Base-by-base conservation (phyloP, 2,329 filamentous ascomycete species). In the Tolypocladium ophioglossoides region DNA sequence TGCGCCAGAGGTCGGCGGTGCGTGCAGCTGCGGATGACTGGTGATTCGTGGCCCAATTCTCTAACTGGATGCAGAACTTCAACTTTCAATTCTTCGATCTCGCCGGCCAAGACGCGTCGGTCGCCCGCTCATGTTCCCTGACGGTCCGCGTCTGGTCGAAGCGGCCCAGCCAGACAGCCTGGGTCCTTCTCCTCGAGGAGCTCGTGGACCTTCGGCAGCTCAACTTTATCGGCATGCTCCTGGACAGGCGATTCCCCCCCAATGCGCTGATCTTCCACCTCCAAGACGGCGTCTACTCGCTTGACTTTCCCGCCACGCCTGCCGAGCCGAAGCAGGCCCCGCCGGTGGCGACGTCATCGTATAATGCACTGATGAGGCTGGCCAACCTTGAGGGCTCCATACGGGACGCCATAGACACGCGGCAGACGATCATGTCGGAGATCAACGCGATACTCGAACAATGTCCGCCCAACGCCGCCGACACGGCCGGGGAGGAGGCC, bases 301-400 rank as follows among this genome's bases (percentile, higher is more conserved):
- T 87, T 65, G 86, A 91, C 61, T 75, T 91, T 22, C 80, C 83
- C 0, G 70, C 67, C 49, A 72, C 70, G 54, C 67, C 70, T 18
- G 66, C 73, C n/a, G 72, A 76, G 3, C 78, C 80, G 0, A 82
- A 79, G 58, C 72, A 79, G 27, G 76, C 78, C 7, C 69, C 76
- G 1, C 61, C 74, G 2, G 66, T 80, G 0, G 73, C 80, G 0
- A 91, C 87, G 0, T 91, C 90, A 0, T 91, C 91, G 0, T 96
- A 95, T 68, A 91, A 90, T 64, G 83, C 88, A 2, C 75, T 97
- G 22, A 92, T 96, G 85, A 86, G 88, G 56, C 77, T 97, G 12
- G 86, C 89, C 7, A 96, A 91, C 55, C 77, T 97, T 18, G 90
- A 96, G 58, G 89, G 87, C 66, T 95, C 91, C 53, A 89, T 96